Evolutionary conservation across 352 stramenopile species (phyloP), one percentile per base, ranked within the genome.

Genomic region (Phytophthora uliginosa): DNA sequence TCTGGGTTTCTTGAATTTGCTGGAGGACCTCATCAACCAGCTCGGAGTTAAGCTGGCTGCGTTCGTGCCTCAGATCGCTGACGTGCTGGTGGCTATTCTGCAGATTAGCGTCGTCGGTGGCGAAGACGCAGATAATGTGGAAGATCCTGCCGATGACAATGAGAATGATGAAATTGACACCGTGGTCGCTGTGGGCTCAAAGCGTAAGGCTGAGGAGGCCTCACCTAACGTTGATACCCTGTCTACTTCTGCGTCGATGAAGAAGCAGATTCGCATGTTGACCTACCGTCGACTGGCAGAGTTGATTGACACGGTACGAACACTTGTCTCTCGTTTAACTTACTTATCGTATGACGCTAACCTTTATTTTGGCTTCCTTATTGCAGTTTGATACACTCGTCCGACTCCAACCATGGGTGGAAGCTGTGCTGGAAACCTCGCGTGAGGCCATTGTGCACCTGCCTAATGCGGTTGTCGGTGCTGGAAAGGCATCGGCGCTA

Each of bases 1-100:
- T 26, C 81, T 97, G 24, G 94, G 94, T 36, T 98, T 98, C 68
- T 76, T 98, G 45, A 98, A 98, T 53, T 64, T 98, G 47, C 59
- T 97, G 31, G 86, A 97, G 47, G 93, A 98, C 58, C 74, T 98
- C 7, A 86, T 97, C 10, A 79, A 68, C 0, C 94, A 98, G 71
- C 79, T 98, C 9, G 92, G 92, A 10, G 85, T 96, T 0, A 95
- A 96, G 69, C 69, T 97, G 47, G 70, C 91, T 22, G 64, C 78
- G 24, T 98, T 96, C 48, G 81, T 97, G n/a, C 88, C 89, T 24
- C 71, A 74, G 7, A 77, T 98, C 36, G 82, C 92, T 3, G 76
- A 94, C 47, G 67, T 98, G 26, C 71, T 97, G 31, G 24, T 97
- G 38, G 80, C 88, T 1, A 89, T 97, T 60, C 74, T 97, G 28